Percentiles rank a stretch among this genome's conserved stretches.
phyloP scores from a whole-genome alignment of 1,139 yeast genomes.

The Pneumocystis murina region DNA sequence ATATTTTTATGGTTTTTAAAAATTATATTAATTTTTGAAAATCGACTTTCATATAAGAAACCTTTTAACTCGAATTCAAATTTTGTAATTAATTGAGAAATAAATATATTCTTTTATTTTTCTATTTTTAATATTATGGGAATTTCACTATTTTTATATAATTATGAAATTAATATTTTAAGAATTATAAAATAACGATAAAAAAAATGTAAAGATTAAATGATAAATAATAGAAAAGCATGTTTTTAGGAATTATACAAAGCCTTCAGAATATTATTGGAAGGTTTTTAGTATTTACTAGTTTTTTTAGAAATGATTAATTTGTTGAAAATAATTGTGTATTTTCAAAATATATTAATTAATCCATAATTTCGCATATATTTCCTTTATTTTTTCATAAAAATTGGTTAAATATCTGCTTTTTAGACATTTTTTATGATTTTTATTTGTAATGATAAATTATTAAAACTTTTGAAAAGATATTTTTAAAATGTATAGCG shows the following conservation, averaged over 20 bases:
- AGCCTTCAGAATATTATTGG: neutral
- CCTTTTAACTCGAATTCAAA: too few species aligned
- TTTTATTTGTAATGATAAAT: neutral
- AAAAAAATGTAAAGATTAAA: neutral
- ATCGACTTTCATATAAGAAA: neutral
- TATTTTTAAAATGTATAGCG: too few species aligned
- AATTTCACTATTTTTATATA: neutral
- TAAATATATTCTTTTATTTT: too few species aligned
- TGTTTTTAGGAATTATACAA: neutral
- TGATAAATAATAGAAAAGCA: neutral
- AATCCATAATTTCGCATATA: neutral
- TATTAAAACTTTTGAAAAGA: too few species aligned
- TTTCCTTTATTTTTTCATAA: neutral
- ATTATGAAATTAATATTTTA: neutral
- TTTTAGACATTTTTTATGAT: neutral
- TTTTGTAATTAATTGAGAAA: too few species aligned
- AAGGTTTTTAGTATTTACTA: neutral
- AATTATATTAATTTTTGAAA: too few species aligned
- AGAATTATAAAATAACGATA: neutral
- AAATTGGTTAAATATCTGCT: neutral
- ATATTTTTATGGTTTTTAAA: too few species aligned
- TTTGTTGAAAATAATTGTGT: neutral
- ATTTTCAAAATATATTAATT: neutral
- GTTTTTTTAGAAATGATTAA: neutral
- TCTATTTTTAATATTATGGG: too few species aligned